These are phyloP conservation scores for Castanopsis chinensis DNA, from an alignment of 306 rosid genomes.

Conservation along the genomic window DNA sequence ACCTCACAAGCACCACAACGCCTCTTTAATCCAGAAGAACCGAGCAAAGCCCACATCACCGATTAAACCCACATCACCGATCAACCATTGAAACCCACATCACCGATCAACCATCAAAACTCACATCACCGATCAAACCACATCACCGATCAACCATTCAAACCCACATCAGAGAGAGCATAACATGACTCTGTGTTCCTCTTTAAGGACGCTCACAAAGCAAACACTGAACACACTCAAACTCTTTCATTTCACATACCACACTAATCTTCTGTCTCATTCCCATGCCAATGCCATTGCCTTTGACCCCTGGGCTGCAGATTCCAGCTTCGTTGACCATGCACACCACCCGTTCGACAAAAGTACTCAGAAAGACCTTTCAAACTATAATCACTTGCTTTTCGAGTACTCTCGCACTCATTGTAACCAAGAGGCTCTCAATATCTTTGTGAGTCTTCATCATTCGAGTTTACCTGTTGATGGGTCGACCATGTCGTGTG, in stretches of 20 bases:
- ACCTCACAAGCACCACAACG: too few relatives aligned
- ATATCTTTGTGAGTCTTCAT: conserved; percentile 34
- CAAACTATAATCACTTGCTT: conserved; percentile 42
- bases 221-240: conserved; percentile 21
- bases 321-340: neutral
- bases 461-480: conserved; percentile 39
- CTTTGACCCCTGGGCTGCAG: neutral
- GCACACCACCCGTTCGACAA: conserved; percentile 59
- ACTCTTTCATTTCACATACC: conserved; percentile 1
- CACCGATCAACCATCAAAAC: too few relatives aligned
- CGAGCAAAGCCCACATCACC: too few relatives aligned
- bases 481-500: conserved; percentile 51
- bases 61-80: too few relatives aligned
- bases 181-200: conserved; percentile 32
- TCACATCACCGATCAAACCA: too few relatives aligned
- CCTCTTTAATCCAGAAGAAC: too few relatives aligned
- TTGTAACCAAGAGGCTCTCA: conserved; percentile 47
- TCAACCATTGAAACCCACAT: too few relatives aligned
- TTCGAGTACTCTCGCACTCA: conserved; percentile 43
- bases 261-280: neutral
- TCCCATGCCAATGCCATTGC: neutral
- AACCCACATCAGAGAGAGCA: conserved; percentile 4
- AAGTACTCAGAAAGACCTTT: conserved; percentile 40
- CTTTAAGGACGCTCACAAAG: conserved; percentile 29
- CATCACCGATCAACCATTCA: too few relatives aligned